phyloP scores from a whole-genome alignment of 305 asterid species.

The Rubia peregrina region DNA sequence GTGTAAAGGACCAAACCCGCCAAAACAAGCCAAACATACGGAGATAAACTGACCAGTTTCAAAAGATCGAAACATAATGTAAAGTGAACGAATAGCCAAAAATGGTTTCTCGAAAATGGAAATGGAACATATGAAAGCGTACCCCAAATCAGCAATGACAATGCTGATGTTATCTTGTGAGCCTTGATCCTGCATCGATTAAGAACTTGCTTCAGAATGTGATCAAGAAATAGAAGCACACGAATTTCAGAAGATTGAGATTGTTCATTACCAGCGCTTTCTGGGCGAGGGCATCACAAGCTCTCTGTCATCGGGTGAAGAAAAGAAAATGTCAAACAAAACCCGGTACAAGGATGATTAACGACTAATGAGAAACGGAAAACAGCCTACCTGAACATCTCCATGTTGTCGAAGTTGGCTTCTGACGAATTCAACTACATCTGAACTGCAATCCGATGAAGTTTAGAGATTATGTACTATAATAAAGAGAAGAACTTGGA shows the following conservation, averaged over 20 bases:
- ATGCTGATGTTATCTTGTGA: constrained; percentile 57
- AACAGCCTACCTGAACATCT: constrained; percentile 43
- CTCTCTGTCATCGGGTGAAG: constrained; percentile 40
- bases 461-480: not conserved
- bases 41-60: not conserved
- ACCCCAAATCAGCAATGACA: constrained; percentile 52
- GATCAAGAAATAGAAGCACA: too few species aligned
- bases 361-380: not conserved
- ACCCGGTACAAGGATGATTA: not conserved
- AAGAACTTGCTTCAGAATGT: too few species aligned
- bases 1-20: not conserved
- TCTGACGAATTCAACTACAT: constrained; percentile 57
- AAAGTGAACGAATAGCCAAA: not conserved
- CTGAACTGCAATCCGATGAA: constrained; percentile 42
- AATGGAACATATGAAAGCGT: constrained; percentile 18
- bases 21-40: not conserved
- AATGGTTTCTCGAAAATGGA: not conserved
- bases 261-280: constrained; percentile 41
- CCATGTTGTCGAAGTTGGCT: constrained; percentile 74
- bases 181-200: constrained; percentile 15
- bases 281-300: constrained; percentile 82
- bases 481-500: not conserved
- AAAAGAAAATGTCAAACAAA: constrained; percentile 14
- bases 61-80: not conserved
- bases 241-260: too few species aligned